Conservation (phyloP, 176 grass and related monocot species). For the Oryza glumipatula region DNA sequence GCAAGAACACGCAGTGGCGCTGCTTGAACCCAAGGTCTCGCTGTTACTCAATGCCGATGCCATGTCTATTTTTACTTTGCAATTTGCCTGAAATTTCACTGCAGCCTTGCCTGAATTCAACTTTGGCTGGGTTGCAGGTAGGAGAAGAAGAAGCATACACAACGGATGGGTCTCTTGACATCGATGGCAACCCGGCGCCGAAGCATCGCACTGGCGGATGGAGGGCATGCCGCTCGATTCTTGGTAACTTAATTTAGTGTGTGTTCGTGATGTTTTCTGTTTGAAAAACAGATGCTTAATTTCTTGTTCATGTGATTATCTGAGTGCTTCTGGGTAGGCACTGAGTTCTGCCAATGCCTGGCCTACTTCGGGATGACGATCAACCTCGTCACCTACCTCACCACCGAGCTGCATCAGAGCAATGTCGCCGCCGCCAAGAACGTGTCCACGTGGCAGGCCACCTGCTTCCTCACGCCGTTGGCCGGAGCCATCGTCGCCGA, state of each 20-base stretch:
- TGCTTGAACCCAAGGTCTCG: too few species aligned
- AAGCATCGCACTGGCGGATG: constrained; percentile 38
- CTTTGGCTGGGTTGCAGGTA: not conserved
- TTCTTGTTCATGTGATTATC: too few species aligned
- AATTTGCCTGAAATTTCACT: too few species aligned
- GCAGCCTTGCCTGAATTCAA: too few species aligned
- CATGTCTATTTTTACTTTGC: too few species aligned
- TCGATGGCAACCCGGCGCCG: constrained; percentile 36
- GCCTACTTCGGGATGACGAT: constrained; percentile 32
- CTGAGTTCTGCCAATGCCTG: constrained; percentile 47
- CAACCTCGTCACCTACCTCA: constrained; percentile 60
- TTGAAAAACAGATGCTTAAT: too few species aligned
- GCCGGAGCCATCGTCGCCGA: constrained; percentile 53
- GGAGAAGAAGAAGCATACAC: not conserved
- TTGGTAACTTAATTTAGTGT: too few species aligned
- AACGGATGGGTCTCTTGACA: constrained; percentile 32
- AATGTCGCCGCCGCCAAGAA: constrained; percentile 44
- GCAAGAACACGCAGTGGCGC: too few species aligned
- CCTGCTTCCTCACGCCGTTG: constrained; percentile 48
- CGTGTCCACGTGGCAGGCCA: constrained; percentile 50
- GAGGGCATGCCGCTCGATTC: constrained; percentile 34
- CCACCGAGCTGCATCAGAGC: constrained; percentile 40
- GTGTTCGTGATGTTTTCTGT: too few species aligned
- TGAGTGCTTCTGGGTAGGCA: not conserved
- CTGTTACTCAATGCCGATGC: too few species aligned